Base-by-base conservation (phyloP, 306 rosid genomes). In the Senna siamea region DNA sequence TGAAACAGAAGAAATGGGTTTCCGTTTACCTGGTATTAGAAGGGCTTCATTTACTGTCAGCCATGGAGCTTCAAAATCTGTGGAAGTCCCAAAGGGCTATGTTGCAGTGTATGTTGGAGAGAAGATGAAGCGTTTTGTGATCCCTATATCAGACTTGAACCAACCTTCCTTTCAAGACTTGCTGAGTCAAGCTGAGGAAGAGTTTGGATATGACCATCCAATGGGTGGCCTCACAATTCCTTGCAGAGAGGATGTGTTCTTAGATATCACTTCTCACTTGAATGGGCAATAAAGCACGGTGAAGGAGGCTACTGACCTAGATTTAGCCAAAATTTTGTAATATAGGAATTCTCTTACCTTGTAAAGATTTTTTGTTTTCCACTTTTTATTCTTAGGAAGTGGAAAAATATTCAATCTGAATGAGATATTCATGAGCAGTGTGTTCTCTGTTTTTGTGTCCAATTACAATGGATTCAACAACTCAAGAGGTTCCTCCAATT, bases 61-160 rank as follows among this genome's bases (percentile, higher is more conserved):
- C 44, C 52, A 75, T 71, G 26, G 51, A 38, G 59, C 73, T 38
- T 47, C 43, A 6, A 70, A 52, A 62, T 40, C 14, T 37, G n/a
- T 51, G 54, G 72, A 82, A 47, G 75, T 90, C 6, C 85, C 85
- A 35, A 83, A 37, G 40, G 40, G 40, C 7, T 37, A 37, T 37
- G 40, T 37, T 57, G 86, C 92, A 0, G 84, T 86, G 1, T 87
- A 86, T 28, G 89, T 88, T 38, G 88, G 93, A 18, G 84, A 44
- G 66, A 72, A 82, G 54, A 83, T 59, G 70, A 86, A 70, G 81
- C 46, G 85, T 58, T 82, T 73, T 52, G 67, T 72, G 72, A 75
- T 88, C 51, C 90, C 84, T 0, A 23, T 78, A 37, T 60, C 81
- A 12, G 73, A 78, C 75, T 67, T 88, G 81, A 84, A 82, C 30